Evolutionary conservation across 148 eudicot species (phyloP).

Genomic region (Gaultheria prostrata): DNA sequence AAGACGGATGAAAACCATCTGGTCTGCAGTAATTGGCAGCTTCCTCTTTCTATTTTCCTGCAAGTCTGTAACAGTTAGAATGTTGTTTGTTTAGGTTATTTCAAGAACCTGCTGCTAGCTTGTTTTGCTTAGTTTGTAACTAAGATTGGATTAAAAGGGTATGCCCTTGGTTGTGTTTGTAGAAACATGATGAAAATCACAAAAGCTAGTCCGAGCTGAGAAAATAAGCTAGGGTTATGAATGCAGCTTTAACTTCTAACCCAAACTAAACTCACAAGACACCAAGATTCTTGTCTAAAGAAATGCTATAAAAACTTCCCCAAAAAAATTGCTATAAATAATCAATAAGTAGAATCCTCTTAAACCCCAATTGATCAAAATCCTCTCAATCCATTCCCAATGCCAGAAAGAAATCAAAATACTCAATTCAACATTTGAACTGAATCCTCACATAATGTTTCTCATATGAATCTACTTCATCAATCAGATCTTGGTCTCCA

Average conservation of each 20-base stretch:
- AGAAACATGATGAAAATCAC: too few relatives aligned
- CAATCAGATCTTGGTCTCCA: slow-evolving; percentile 43
- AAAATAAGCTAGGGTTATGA: neutral
- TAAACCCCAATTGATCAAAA: neutral
- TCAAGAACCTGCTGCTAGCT: too few relatives aligned
- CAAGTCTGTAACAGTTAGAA: too few relatives aligned
- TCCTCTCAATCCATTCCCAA: neutral
- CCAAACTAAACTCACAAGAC: slow-evolving; percentile 1
- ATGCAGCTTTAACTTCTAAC: neutral
- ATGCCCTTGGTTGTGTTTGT: too few relatives aligned
- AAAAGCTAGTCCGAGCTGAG: neutral
- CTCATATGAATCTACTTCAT: slow-evolving; percentile 4
- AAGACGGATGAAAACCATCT: too few relatives aligned
- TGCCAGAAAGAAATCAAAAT: neutral
- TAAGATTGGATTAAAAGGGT: too few relatives aligned
- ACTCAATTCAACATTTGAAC: neutral
- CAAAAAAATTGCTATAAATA: neutral
- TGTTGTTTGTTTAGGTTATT: too few relatives aligned
- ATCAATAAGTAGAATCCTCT: neutral
- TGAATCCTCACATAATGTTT: neutral
- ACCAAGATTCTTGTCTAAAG: neutral
- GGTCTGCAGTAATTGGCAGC: too few relatives aligned
- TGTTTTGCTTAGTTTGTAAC: too few relatives aligned
- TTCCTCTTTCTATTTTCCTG: too few relatives aligned
- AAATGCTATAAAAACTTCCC: neutral